Percentiles rank a stretch among this genome's conserved stretches.
Evolutionary conservation across 805 yeast genomes (phyloP).

Genomic region (Ogataea paradorogensis): DNA sequence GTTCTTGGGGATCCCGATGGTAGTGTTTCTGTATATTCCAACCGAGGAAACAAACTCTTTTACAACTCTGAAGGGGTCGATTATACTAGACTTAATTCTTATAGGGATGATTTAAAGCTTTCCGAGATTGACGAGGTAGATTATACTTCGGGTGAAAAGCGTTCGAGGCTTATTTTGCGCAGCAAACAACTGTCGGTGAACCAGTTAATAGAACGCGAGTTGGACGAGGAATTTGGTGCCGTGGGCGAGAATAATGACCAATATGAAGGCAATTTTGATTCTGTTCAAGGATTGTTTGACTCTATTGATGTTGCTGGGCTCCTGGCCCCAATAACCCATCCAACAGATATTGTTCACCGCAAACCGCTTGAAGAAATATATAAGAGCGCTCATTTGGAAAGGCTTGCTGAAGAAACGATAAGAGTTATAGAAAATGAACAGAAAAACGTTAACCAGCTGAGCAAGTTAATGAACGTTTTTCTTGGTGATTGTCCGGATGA

Average conservation of each 20-base stretch:
- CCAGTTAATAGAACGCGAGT: slow-evolving; percentile 24
- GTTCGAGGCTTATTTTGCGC: slow-evolving; percentile 24
- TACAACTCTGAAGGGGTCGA: slow-evolving; percentile 25
- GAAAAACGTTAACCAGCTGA: slow-evolving; percentile 64
- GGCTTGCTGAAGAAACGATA: slow-evolving; percentile 69
- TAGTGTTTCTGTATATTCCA: slow-evolving; percentile 22
- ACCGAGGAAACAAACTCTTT: slow-evolving; percentile 33
- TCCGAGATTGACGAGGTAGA: slow-evolving; percentile 20
- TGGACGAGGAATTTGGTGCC: slow-evolving; percentile 30
- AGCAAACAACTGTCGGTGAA: slow-evolving; percentile 27
- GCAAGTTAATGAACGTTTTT: slow-evolving; percentile 70
- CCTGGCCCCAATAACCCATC: slow-evolving; percentile 75
- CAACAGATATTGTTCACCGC: slow-evolving; percentile 73
- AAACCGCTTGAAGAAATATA: slow-evolving; percentile 68
- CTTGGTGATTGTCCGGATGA: slow-evolving; percentile 83
- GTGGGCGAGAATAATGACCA: slow-evolving; percentile 19
- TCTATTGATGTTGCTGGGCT: slow-evolving; percentile 55
- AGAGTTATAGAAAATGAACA: slow-evolving; percentile 82
- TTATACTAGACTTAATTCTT: slow-evolving; percentile 23
- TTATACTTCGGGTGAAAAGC: slow-evolving; percentile 16
- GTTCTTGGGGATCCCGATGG: slow-evolving; percentile 15
- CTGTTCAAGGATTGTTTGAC: slow-evolving; percentile 43
- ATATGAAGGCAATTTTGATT: slow-evolving; percentile 22
- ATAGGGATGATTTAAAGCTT: slow-evolving; percentile 22
- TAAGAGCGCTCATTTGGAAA: slow-evolving; percentile 50